Percentiles rank a stretch among this genome's conserved stretches.
Conservation (phyloP, 768 basidiomycete genomes). For the Boletus rufocinnamomeus region DNA sequence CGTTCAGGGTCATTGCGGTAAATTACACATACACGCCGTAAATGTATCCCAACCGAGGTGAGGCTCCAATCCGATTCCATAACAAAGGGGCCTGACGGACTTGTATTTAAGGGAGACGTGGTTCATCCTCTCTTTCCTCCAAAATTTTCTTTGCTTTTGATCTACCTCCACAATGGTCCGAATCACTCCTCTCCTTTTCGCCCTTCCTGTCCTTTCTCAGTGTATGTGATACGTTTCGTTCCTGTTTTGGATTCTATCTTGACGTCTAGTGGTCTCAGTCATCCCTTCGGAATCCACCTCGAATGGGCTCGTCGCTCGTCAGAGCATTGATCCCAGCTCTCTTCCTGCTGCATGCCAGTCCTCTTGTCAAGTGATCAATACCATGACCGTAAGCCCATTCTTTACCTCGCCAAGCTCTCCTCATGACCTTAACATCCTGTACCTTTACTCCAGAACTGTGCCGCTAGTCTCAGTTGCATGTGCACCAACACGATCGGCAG, state of each 20-base stretch:
- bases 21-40: background rate
- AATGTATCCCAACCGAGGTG: background rate
- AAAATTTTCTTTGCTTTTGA: background rate
- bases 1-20: conserved; percentile 3
- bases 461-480: conserved; percentile 1
- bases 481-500: conserved; percentile 17
- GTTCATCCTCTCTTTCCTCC: background rate
- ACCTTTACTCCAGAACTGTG: conserved; percentile 13
- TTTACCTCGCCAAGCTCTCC: background rate
- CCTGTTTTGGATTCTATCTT: background rate
- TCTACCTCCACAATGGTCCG: conserved; percentile 21
- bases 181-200: conserved; percentile 20
- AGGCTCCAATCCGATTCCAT: background rate
- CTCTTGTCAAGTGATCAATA: conserved; percentile 22
- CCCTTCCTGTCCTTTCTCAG: conserved; percentile 11
- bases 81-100: background rate
- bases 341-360: conserved; percentile 25
- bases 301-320: conserved; percentile 24
- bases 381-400: conserved; percentile 19
- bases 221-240: conserved; percentile 8
- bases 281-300: background rate
- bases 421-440: background rate
- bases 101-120: conserved; percentile 4
- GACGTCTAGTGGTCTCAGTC: conserved; percentile 1
- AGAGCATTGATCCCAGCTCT: conserved; percentile 7